These are phyloP conservation scores for Plasmopara viticola DNA, from an alignment of 352 stramenopile species.

Conservation along the genomic window DNA sequence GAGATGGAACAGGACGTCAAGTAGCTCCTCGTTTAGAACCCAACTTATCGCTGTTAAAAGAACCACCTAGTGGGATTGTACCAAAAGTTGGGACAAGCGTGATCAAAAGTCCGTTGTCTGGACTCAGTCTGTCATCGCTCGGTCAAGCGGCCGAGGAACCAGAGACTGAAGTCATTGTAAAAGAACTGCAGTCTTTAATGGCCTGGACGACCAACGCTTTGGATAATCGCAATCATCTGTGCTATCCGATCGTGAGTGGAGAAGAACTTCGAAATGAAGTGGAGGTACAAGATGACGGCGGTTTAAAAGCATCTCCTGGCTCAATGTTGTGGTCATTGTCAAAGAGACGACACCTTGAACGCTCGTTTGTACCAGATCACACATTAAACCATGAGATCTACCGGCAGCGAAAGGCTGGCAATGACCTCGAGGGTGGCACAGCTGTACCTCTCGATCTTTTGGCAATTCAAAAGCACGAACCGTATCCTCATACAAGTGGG, in stretches of 20 bases:
- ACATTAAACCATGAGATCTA: constrained; percentile 46
- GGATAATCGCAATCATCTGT: neutral
- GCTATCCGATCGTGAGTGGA: constrained; percentile 28
- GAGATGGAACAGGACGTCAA: constrained; percentile 4
- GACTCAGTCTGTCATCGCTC: constrained; percentile 28
- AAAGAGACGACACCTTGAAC: constrained; percentile 27
- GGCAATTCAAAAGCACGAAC: constrained; percentile 27
- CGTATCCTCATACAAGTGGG: constrained; percentile 46
- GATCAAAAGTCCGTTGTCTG: constrained; percentile 60
- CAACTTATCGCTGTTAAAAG: constrained; percentile 41
- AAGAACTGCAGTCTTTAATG: constrained; percentile 45
- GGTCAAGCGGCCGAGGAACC: constrained; percentile 54
- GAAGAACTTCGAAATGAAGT: neutral
- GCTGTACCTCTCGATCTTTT: constrained; percentile 37
- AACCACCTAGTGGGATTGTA: constrained; percentile 31
- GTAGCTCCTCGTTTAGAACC: neutral
- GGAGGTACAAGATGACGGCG: constrained; percentile 3
- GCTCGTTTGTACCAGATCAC: constrained; percentile 48
- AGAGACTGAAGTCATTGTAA: constrained; percentile 44
- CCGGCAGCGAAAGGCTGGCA: constrained; percentile 20
- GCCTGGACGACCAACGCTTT: constrained; percentile 36
- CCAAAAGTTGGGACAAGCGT: constrained; percentile 13
- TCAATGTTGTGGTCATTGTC: constrained; percentile 60
- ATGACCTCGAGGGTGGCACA: constrained; percentile 2
- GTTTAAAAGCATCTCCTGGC: constrained; percentile 15